A percentile compares a stretch with the other conserved stretches of the same genome.
Conservation (phyloP, 2,329 filamentous ascomycete species). For the Trichoderma polysporum region DNA sequence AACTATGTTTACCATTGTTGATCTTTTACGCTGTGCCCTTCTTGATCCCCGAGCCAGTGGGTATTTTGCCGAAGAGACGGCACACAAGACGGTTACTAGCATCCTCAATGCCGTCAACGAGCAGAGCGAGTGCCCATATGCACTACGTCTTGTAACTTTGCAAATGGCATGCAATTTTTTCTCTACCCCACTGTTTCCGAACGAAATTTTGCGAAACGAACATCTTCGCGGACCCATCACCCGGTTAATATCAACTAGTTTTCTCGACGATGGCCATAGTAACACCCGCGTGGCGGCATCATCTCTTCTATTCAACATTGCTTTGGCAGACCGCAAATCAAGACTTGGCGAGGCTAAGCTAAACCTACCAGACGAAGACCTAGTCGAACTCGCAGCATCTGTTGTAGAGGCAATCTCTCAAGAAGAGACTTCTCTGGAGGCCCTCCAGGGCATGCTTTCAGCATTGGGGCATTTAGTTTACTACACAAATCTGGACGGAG, state of each 20-base stretch:
- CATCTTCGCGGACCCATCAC: conserved; percentile 59
- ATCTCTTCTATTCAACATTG: conserved; percentile 80
- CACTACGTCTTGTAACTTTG: conserved; percentile 76
- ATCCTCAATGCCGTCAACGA: conserved; percentile 61
- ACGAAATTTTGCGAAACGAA: conserved; percentile 56
- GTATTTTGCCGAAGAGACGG: conserved; percentile 75
- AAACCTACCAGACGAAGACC: conserved; percentile 64
- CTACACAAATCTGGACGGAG: conserved; percentile 65
- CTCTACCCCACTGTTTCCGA: conserved; percentile 67
- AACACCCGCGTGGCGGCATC: conserved; percentile 79
- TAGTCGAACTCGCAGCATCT: conserved; percentile 79
- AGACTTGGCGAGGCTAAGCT: conserved; percentile 59
- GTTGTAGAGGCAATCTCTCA: conserved; percentile 69
- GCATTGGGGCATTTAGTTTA: conserved; percentile 77
- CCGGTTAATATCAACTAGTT: conserved; percentile 69
- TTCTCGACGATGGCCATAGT: conserved; percentile 73
- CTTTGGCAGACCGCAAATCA: conserved; percentile 65
- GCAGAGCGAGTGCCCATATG: conserved; percentile 67
- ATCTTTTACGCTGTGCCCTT: conserved; percentile 76
- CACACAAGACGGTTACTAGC: conserved; percentile 60
- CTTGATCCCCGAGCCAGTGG: conserved; percentile 76
- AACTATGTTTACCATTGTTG: conserved; percentile 76
- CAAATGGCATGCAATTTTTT: conserved; percentile 87
- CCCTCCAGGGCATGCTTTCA: conserved; percentile 72
- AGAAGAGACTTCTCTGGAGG: conserved; percentile 64